Conservation (phyloP, 352 stramenopile genomes). For the Sclerospora graminicola region DNA sequence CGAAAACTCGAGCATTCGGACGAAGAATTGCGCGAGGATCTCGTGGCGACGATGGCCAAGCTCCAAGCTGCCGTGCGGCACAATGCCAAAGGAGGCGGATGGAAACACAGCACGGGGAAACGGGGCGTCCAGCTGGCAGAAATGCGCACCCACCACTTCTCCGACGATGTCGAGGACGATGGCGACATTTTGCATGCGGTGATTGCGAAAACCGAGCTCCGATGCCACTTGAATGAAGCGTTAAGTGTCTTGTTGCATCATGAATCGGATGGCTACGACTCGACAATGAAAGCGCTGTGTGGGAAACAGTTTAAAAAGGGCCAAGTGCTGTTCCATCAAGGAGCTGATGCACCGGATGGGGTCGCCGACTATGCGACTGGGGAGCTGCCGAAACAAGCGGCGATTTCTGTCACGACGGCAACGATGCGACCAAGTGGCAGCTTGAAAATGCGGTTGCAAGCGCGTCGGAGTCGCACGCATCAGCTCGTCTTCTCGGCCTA, state of each 20-base stretch:
- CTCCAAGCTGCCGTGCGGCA: slow-evolving; percentile 28
- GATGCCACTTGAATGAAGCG: slow-evolving; percentile 53
- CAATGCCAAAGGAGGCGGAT: slow-evolving; percentile 22
- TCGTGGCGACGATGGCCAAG: slow-evolving; percentile 46
- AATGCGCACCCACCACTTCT: slow-evolving; percentile 20
- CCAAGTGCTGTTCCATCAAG: slow-evolving; percentile 37
- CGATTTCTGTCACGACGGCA: slow-evolving; percentile 26
- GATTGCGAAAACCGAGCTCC: slow-evolving; percentile 39
- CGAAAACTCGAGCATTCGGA: slow-evolving; percentile 30
- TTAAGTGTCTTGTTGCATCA: slow-evolving; percentile 42
- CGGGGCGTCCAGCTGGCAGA: slow-evolving; percentile 35
- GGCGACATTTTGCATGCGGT: slow-evolving; percentile 35
- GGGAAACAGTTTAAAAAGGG: slow-evolving; percentile 40
- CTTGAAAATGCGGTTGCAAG: slow-evolving; percentile 16
- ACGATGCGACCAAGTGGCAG: slow-evolving; percentile 20
- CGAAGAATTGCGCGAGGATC: slow-evolving; percentile 44
- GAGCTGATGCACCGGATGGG: background rate
- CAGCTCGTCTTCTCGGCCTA: slow-evolving; percentile 40
- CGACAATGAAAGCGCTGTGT: slow-evolving; percentile 38
- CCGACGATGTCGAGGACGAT: slow-evolving; percentile 24
- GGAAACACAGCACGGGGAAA: slow-evolving; percentile 26
- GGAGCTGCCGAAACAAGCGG: slow-evolving; percentile 7
- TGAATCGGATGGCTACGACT: slow-evolving; percentile 31
- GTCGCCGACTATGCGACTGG: slow-evolving; percentile 15
- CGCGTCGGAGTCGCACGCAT: slow-evolving; percentile 30